Percentiles rank a stretch among this genome's conserved stretches.
phyloP scores from a whole-genome alignment of 345 rosid species.

The Salix arbutifolia region DNA sequence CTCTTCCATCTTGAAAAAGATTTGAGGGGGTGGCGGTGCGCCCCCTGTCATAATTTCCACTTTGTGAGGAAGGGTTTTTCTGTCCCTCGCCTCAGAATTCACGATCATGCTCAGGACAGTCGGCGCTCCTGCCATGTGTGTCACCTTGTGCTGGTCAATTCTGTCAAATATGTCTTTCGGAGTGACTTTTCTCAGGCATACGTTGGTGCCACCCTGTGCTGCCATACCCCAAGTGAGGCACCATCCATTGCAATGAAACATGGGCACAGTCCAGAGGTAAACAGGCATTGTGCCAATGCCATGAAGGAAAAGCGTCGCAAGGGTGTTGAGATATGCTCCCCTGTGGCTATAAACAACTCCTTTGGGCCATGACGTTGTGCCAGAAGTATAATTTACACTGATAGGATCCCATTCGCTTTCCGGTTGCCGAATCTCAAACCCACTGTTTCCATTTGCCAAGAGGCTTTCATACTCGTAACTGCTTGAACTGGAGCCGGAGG shows the following conservation, averaged over 20 bases:
- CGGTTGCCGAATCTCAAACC: constrained; percentile 47
- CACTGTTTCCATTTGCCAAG: constrained; percentile 34
- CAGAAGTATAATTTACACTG: constrained; percentile 76
- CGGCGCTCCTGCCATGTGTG: constrained; percentile 88
- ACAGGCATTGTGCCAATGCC: constrained; percentile 50
- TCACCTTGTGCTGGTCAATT: constrained; percentile 51
- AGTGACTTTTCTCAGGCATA: constrained; percentile 60
- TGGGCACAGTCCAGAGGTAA: constrained; percentile 85
- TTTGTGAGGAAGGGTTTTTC: constrained; percentile 38
- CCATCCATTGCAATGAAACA: constrained; percentile 97
- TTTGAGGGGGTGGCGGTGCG: constrained; percentile 57
- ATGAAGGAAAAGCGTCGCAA: constrained; percentile 54
- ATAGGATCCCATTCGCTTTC: constrained; percentile 75
- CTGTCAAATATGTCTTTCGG: constrained; percentile 54
- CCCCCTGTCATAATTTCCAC: constrained; percentile 65
- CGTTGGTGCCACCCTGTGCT: constrained; percentile 76
- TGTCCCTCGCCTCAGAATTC: constrained; percentile 40
- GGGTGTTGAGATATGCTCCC: constrained; percentile 77
- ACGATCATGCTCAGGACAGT: constrained; percentile 75
- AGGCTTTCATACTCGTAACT: constrained; percentile 45
- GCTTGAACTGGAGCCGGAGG: background rate
- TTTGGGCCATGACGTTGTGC: constrained; percentile 79
- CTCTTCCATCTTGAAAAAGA: constrained; percentile 56
- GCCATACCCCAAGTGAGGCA: constrained; percentile 84
- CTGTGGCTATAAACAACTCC: constrained; percentile 86